Evolutionary conservation across 768 basidiomycete species (phyloP).

Genomic region (Auricularia sp.): DNA sequence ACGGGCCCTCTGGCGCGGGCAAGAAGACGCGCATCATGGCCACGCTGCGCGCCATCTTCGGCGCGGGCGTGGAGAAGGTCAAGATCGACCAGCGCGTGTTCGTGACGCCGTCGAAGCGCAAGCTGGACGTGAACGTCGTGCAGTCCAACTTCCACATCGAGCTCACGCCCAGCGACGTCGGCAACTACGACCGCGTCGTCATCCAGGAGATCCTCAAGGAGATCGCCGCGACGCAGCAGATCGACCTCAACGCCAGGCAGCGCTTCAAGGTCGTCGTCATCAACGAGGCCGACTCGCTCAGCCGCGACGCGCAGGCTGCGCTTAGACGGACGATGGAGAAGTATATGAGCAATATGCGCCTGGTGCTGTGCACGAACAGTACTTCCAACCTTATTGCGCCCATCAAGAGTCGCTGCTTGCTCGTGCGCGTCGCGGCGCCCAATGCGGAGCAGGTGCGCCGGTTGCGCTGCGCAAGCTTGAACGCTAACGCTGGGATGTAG

Average conservation of each 20-base stretch:
- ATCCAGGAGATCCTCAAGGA: constrained; percentile 97
- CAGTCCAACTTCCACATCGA: constrained; percentile 98
- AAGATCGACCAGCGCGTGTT: constrained; percentile 98
- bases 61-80: constrained; percentile 89
- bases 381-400: constrained; percentile 94
- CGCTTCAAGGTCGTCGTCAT: constrained; percentile 99
- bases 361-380: constrained; percentile 93
- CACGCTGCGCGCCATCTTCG: constrained; percentile 81
- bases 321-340: constrained; percentile 98
- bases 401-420: constrained; percentile 88
- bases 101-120: constrained; percentile 84
- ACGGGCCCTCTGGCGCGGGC: constrained; percentile 92
- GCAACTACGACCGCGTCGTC: constrained; percentile 87
- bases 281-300: constrained; percentile 91
- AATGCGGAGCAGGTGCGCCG: constrained; percentile 55
- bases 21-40: constrained; percentile 96
- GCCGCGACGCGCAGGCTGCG: constrained; percentile 94
- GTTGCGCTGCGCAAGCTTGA: not conserved
- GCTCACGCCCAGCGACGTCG: constrained; percentile 95
- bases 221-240: constrained; percentile 97
- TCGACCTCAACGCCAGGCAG: constrained; percentile 90
- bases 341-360: constrained; percentile 95
- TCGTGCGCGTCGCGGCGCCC: constrained; percentile 89
- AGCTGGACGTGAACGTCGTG: constrained; percentile 92
- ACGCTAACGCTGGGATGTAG: constrained; percentile 27